Evolutionary conservation across 306 rosid genomes (phyloP), one percentile per base, ranked within the genome.

Genomic region (Cucumis cinereus): DNA sequence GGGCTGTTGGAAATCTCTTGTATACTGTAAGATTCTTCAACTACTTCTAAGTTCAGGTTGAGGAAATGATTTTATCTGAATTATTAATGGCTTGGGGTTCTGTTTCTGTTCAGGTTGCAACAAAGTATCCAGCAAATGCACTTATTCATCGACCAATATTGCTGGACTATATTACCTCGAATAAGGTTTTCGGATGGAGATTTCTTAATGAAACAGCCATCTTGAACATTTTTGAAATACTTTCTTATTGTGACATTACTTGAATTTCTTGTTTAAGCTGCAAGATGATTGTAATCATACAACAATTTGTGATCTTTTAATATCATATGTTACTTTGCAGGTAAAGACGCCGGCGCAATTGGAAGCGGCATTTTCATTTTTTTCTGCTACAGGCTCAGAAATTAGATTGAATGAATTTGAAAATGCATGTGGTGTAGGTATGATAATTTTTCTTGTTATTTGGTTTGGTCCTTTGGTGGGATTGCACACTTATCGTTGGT

Each of bases 371-470:
- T 82, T 94, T 30, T 75, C 87, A 14, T 94, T 85, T 83, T 86
- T 94, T 64, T 78, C 87, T 52, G 43, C 77, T 10, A 75, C 81
- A 10, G 96, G 85, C 35, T 38, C 47, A 0, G 97, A 89, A 68
- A 58, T 92, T 61, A 84, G 87, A 68, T 76, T 81, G 81, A 73
- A 77, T 49, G 88, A 88, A 61, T 89, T 95, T 81, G 98, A 92
- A 88, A 92, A 85, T 81, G 87, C 93, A 30, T 95, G 96, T 78
- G 99, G 99, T 72, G 96, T 95, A 81, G 99, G 99, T 94, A 90
- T 58, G 88, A 50, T 60, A 13, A 22, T 43, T 76, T 62, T 41
- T 23, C 59, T 57, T 78, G 17, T 74, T 17, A 62, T 26, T 68
- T 58, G n/a, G 36, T 47, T 69, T 23, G 57, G 9, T 22, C 33